Percentiles rank a stretch among this genome's conserved stretches.
Conservation (phyloP, 2,329 filamentous ascomycete species). For the Xenosphaeropsis pyriputrescens region DNA sequence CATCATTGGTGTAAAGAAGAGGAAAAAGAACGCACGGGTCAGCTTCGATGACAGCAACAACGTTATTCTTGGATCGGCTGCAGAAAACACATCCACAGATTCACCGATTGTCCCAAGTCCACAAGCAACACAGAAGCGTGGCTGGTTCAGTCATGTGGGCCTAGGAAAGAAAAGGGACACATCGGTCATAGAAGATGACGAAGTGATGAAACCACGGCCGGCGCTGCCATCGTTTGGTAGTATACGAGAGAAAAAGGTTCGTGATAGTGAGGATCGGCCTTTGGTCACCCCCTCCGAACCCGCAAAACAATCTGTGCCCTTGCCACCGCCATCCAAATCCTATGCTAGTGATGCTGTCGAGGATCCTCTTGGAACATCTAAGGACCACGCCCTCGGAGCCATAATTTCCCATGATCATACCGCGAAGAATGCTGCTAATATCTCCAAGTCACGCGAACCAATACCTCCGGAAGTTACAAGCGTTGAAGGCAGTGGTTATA, state of each 20-base stretch:
- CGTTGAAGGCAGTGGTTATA: constrained; percentile 49
- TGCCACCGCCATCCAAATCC: constrained; percentile 12
- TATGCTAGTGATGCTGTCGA: constrained; percentile 8
- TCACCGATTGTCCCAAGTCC: constrained; percentile 24
- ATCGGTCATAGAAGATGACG: constrained; percentile 38
- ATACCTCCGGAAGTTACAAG: constrained; percentile 58
- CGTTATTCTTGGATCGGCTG: constrained; percentile 34
- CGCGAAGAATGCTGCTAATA: constrained; percentile 37
- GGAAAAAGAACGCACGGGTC: constrained; percentile 55
- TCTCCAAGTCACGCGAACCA: constrained; percentile 44
- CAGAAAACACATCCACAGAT: constrained; percentile 21
- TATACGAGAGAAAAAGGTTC: constrained; percentile 44
- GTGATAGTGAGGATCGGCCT: constrained; percentile 35
- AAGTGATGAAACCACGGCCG: constrained; percentile 61
- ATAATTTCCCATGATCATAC: constrained; percentile 38
- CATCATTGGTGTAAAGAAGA: constrained; percentile 7
- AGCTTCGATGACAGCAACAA: constrained; percentile 64
- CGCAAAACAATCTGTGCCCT: constrained; percentile 12
- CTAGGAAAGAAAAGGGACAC: constrained; percentile 34
- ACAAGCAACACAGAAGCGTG: constrained; percentile 24
- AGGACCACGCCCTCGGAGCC: constrained; percentile 41
- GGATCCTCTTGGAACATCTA: constrained; percentile 27
- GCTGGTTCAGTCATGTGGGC: constrained; percentile 36
- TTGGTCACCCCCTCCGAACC: constrained; percentile 37
- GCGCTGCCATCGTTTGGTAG: constrained; percentile 64